Percentiles rank a stretch among this genome's conserved stretches.
These are phyloP conservation scores for Diplodia scrobiculata DNA, from an alignment of 2,329 filamentous ascomycete genomes.

Conservation along the genomic window DNA sequence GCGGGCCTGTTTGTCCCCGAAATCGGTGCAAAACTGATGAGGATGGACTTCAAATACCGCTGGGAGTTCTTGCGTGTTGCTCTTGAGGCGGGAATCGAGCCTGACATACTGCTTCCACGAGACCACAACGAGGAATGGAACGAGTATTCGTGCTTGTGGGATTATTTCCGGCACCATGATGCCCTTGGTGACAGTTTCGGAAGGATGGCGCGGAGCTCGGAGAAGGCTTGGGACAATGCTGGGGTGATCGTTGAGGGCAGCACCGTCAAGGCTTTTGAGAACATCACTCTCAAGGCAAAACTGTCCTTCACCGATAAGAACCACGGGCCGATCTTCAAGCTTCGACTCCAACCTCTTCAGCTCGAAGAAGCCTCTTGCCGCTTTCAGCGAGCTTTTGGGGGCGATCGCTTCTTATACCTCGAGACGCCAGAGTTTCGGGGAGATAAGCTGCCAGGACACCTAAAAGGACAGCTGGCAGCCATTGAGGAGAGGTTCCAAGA, in stretches of 20 bases:
- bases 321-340: slow-evolving; percentile 35
- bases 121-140: not conserved
- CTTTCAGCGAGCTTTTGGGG: slow-evolving; percentile 44
- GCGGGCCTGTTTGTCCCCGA: slow-evolving; percentile 39
- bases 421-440: slow-evolving; percentile 39
- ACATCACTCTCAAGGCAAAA: slow-evolving; percentile 41
- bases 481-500: slow-evolving; percentile 37
- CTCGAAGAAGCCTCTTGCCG: slow-evolving; percentile 40
- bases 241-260: slow-evolving; percentile 22
- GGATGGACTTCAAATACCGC: slow-evolving; percentile 39
- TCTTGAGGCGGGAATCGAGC: slow-evolving; percentile 29
- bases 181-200: not conserved
- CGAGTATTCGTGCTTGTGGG: slow-evolving; percentile 35
- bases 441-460: slow-evolving; percentile 28
- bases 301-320: slow-evolving; percentile 33
- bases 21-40: slow-evolving; percentile 25
- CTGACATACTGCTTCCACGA: not conserved
- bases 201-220: slow-evolving; percentile 33
- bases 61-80: slow-evolving; percentile 42
- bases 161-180: slow-evolving; percentile 28
- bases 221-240: slow-evolving; percentile 37
- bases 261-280: slow-evolving; percentile 33
- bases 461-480: slow-evolving; percentile 33
- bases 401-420: slow-evolving; percentile 49
- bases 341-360: slow-evolving; percentile 37